A percentile compares a stretch with the other conserved stretches of the same genome.
These are phyloP conservation scores for Chlamydomonas incerta DNA, from an alignment of 139 green algal species.

Conservation along the genomic window DNA sequence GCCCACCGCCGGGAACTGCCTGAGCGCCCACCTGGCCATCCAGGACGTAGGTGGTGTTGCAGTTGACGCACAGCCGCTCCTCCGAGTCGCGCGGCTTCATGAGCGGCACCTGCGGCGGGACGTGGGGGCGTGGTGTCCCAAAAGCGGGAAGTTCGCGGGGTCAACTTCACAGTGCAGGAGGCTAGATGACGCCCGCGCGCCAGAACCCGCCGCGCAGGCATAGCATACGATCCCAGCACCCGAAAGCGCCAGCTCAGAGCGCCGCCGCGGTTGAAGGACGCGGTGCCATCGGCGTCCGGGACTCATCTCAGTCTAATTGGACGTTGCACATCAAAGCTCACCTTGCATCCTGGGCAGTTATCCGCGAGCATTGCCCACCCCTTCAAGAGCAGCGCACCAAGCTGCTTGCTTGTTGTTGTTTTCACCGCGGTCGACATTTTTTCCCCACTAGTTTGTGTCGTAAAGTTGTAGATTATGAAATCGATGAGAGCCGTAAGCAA, in stretches of 20 bases:
- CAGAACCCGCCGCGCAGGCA: too few species aligned
- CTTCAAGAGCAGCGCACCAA: constrained; percentile 38
- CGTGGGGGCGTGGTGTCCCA: background rate
- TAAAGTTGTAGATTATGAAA: background rate
- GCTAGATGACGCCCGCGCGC: too few species aligned
- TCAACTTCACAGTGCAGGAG: background rate
- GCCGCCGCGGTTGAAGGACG: too few species aligned
- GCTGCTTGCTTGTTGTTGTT: background rate
- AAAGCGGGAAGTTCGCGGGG: too few species aligned
- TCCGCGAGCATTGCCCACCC: constrained; percentile 58
- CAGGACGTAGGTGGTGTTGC: constrained; percentile 11
- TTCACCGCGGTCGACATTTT: background rate
- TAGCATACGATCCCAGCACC: too few species aligned
- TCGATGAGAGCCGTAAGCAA: too few species aligned
- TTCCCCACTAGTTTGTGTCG: background rate
- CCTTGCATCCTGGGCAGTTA: constrained; percentile 45
- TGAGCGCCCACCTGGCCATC: background rate
- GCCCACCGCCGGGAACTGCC: too few species aligned
- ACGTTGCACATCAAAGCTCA: too few species aligned
- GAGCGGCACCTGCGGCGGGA: constrained; percentile 38
- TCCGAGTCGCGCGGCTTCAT: constrained; percentile 40
- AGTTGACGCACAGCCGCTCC: constrained; percentile 58
- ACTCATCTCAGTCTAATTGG: too few species aligned
- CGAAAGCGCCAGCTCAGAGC: too few species aligned
- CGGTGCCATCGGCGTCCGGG: too few species aligned